Evolutionary conservation across 176 grass and related monocot species (phyloP), one percentile per base, ranked within the genome.

Genomic region (Metroxylon sagu): DNA sequence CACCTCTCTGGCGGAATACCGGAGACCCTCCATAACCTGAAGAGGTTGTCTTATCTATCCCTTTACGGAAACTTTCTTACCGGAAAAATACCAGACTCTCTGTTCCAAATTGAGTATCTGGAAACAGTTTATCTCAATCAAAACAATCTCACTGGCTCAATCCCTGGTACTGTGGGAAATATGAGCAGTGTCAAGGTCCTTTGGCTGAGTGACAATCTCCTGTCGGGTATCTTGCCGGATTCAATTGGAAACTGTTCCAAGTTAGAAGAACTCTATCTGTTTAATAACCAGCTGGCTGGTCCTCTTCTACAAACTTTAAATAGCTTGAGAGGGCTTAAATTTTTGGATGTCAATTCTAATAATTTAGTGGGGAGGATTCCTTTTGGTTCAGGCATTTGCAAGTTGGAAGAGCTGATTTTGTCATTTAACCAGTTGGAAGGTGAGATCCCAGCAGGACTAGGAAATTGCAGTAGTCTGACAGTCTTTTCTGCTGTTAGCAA

Each of bases 231-330:
- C 62, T 29, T 95, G 59, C 86, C 85, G 0, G 60, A 48, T 74
- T 95, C 86, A 50, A 74, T 89, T 56, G 70, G 79, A 29, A 89
- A 89, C 61, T 89, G 79, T 66, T 74, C 59, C 19, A 73, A 74
- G 53, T 61, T 95, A 54, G 86, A 89, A 77, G 71, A 71, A 2
- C 59, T 95, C 29, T 65, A 50, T 70, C 66, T 95, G 5, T 48
- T 16, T 0, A 0, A 74, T 56, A 95, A 95, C 85, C 82, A 53
- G 51, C 61, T 95, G 29, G 86, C 57, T 2, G 90, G 90, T 15
- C 62, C 19, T 64, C 70, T 95, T 52, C 86, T 82, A 3, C 56
- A 70, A 56, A 80, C 67, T 29, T 57, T 89, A 72, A 65, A 70
- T 65, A 14, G 29, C 26, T 65, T 87, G 3, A 77, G 66, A 71